These are phyloP conservation scores for Cichorium intybus DNA, from an alignment of 140 eudicot species.

Conservation along the genomic window DNA sequence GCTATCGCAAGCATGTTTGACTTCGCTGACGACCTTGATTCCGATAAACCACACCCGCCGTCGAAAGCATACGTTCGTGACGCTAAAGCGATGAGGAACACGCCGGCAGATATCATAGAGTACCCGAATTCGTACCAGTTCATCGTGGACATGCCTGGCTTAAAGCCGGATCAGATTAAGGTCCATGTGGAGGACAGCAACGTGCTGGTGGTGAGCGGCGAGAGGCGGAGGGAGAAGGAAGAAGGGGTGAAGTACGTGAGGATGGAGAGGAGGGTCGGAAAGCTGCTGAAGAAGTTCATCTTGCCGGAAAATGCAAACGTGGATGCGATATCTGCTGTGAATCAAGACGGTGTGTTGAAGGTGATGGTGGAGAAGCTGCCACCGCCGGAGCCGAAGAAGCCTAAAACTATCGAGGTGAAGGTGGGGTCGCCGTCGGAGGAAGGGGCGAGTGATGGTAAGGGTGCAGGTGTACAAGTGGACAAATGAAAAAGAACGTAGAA, in stretches of 20 bases:
- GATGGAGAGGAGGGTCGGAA: conserved; percentile 12
- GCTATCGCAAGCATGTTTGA: background rate
- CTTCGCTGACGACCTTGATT: background rate
- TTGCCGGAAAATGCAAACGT: conserved; percentile 15
- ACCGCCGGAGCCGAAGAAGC: conserved; percentile 21
- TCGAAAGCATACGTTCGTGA: conserved; percentile 9
- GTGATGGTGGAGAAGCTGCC: conserved; percentile 14
- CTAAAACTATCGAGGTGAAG: conserved; percentile 12
- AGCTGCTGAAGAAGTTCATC: conserved; percentile 10
- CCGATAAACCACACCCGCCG: background rate
- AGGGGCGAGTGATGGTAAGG: background rate
- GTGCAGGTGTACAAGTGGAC: background rate
- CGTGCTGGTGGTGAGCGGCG: conserved; percentile 18
- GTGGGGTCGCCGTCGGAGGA: background rate
- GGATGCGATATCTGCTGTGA: conserved; percentile 10
- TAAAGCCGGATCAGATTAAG: conserved; percentile 14
- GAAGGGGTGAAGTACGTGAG: conserved; percentile 16
- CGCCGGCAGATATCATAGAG: conserved; percentile 15
- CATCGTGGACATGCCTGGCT: conserved; percentile 18
- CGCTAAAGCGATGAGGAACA: conserved; percentile 11
- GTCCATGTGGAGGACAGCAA: conserved; percentile 15
- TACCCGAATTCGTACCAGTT: conserved; percentile 7
- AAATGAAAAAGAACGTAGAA: background rate
- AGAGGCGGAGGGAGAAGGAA: conserved; percentile 12
- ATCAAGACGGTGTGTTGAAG: conserved; percentile 18